A percentile compares a stretch with the other conserved stretches of the same genome.
Evolutionary conservation across 441 rosid species (phyloP).

Genomic region (Pelargonium citronellum): DNA sequence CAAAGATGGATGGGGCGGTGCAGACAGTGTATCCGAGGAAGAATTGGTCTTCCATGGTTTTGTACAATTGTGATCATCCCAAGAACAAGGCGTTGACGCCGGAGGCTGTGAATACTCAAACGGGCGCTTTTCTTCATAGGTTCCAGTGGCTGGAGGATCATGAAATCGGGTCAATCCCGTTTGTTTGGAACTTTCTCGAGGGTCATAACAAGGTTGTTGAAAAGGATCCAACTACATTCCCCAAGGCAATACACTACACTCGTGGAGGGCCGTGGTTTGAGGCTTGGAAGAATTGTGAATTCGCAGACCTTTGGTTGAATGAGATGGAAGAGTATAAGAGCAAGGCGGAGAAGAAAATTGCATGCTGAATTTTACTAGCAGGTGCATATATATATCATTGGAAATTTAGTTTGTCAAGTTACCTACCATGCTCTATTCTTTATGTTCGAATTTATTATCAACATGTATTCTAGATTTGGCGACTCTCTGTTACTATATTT

Average conservation of each 20-base stretch:
- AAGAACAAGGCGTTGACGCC: conserved; percentile 70
- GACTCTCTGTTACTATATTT: background rate
- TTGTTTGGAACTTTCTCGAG: conserved; percentile 89
- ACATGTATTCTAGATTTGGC: background rate
- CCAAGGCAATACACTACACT: conserved; percentile 84
- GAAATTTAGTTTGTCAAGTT: background rate
- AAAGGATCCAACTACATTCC: conserved; percentile 49
- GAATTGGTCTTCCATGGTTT: conserved; percentile 98
- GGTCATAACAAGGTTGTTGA: conserved; percentile 76
- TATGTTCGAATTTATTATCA: background rate
- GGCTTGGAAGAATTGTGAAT: conserved; percentile 91
- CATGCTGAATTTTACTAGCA: background rate
- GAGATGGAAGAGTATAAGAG: conserved; percentile 61
- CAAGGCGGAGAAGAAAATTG: conserved; percentile 30
- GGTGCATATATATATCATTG: background rate
- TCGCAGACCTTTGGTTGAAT: conserved; percentile 81
- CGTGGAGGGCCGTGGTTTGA: conserved; percentile 99
- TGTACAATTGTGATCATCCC: conserved; percentile 86
- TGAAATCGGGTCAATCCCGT: conserved; percentile 78
- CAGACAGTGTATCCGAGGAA: conserved; percentile 92
- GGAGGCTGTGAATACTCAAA: conserved; percentile 48
- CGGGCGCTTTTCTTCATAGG: conserved; percentile 78
- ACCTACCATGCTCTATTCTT: background rate
- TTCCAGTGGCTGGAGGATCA: conserved; percentile 89
- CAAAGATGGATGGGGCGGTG: conserved; percentile 92